phyloP scores from a whole-genome alignment of 352 stramenopile genomes.

The Globisporangium apiculatum region DNA sequence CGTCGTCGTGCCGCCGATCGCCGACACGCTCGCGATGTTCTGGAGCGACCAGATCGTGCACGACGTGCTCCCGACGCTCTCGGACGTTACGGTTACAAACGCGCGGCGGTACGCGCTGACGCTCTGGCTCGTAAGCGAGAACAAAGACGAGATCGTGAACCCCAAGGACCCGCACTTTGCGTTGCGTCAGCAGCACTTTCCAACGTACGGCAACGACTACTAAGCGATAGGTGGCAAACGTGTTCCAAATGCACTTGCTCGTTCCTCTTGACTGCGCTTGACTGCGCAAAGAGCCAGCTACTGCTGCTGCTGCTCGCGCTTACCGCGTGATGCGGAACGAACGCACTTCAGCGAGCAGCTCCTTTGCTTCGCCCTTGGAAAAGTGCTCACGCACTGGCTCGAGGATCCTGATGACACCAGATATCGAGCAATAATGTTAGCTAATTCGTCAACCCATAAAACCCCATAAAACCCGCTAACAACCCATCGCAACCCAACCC shows the following conservation, averaged over 20 bases:
- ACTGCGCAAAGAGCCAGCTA: too few relatives aligned
- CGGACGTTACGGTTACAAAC: conserved; percentile 19
- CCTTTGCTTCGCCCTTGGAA: conserved; percentile 89
- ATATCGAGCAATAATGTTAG: conserved; percentile 4
- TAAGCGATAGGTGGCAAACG: background rate
- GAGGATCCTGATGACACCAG: conserved; percentile 64
- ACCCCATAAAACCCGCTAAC: background rate
- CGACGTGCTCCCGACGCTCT: conserved; percentile 60
- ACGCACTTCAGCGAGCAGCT: conserved; percentile 94
- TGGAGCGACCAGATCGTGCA: conserved; percentile 84
- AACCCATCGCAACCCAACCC: too few relatives aligned
- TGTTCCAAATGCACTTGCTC: too few relatives aligned
- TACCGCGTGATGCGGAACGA: conserved; percentile 95
- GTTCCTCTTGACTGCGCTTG: too few relatives aligned
- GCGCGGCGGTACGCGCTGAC: conserved; percentile 76
- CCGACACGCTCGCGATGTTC: conserved; percentile 84
- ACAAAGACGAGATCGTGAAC: conserved; percentile 42
- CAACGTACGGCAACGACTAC: conserved; percentile 13
- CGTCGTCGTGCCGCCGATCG: conserved; percentile 50
- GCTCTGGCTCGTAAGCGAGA: conserved; percentile 75
- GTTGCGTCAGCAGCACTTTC: conserved; percentile 32
- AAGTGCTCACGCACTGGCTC: conserved; percentile 98
- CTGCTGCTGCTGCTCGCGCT: conserved; percentile 8
- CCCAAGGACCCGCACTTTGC: conserved; percentile 24
- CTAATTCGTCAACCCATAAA: background rate